Conservation (phyloP, 1,284 basidiomycete species). For the Boletellus sp. region DNA sequence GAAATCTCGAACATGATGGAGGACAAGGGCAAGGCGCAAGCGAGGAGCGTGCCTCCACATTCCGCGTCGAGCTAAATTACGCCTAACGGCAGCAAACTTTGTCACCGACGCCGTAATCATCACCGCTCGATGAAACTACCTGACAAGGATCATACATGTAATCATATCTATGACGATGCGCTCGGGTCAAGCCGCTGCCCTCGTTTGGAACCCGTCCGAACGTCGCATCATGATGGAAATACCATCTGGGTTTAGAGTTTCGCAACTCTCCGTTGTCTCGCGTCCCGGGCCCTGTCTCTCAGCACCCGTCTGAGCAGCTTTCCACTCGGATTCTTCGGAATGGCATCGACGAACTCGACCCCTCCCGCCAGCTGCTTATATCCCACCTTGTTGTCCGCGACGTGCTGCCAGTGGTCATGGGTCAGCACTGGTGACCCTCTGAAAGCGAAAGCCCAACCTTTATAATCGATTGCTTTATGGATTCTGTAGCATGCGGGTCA, state of each 20-base stretch:
- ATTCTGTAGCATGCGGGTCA: conserved; percentile 35
- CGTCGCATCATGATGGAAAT: too few relatives aligned
- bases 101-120: too few relatives aligned
- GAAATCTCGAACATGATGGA: conserved; percentile 38
- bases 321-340: conserved; percentile 74
- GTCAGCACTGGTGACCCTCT: not conserved
- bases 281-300: conserved; percentile 36
- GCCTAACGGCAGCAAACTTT: too few relatives aligned
- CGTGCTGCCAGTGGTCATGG: conserved; percentile 52
- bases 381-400: conserved; percentile 62
- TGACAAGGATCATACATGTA: too few relatives aligned
- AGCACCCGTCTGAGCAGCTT: conserved; percentile 52
- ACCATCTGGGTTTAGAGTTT: too few relatives aligned
- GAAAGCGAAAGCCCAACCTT: conserved; percentile 30
- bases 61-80: too few relatives aligned
- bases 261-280: conserved; percentile 5
- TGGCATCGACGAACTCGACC: conserved; percentile 60
- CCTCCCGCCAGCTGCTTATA: conserved; percentile 72
- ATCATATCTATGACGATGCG: too few relatives aligned
- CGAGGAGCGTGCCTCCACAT: not conserved
- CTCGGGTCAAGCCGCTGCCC: too few relatives aligned
- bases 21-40: not conserved
- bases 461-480: conserved; percentile 41
- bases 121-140: too few relatives aligned
- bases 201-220: too few relatives aligned